A percentile compares a stretch with the other conserved stretches of the same genome.
These are phyloP conservation scores for Boletus sp. DNA, from an alignment of 768 basidiomycete genomes.

Conservation along the genomic window DNA sequence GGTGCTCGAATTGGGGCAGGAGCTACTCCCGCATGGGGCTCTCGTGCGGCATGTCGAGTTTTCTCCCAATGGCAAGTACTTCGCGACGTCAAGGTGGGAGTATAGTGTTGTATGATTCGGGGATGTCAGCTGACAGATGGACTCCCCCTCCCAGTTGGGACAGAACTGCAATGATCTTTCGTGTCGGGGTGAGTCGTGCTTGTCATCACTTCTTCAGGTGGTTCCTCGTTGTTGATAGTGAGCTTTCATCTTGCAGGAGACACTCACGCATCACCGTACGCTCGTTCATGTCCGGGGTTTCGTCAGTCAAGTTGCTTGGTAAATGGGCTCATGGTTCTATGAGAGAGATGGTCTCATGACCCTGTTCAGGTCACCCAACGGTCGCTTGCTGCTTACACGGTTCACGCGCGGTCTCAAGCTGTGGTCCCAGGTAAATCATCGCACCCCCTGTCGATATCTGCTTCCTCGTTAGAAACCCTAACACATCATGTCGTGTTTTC, in stretches of 20 bases:
- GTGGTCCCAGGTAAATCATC: constrained; percentile 44
- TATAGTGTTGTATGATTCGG: not conserved
- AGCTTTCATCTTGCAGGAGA: constrained; percentile 32
- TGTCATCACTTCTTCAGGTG: not conserved
- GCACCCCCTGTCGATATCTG: not conserved
- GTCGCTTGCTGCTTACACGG: constrained; percentile 45
- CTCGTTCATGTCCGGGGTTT: constrained; percentile 52
- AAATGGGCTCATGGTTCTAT: not conserved
- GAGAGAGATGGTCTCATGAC: not conserved
- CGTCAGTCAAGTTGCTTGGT: constrained; percentile 56
- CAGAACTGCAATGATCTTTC: constrained; percentile 46
- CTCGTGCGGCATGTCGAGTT: constrained; percentile 56
- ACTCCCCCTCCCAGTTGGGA: constrained; percentile 40
- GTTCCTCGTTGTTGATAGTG: not conserved
- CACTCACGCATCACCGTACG: constrained; percentile 41
- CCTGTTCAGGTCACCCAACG: constrained; percentile 44
- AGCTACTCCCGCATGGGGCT: constrained; percentile 42
- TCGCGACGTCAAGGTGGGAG: constrained; percentile 52
- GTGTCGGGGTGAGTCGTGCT: constrained; percentile 38
- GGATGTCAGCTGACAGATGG: not conserved
- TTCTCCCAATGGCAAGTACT: constrained; percentile 52
- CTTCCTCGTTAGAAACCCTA: not conserved
- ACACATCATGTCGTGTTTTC: not conserved
- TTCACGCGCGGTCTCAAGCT: constrained; percentile 48
- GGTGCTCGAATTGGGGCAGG: constrained; percentile 37